Base-by-base conservation (phyloP, 371 early-diverging fungal species). In the Mucor saturninus region DNA sequence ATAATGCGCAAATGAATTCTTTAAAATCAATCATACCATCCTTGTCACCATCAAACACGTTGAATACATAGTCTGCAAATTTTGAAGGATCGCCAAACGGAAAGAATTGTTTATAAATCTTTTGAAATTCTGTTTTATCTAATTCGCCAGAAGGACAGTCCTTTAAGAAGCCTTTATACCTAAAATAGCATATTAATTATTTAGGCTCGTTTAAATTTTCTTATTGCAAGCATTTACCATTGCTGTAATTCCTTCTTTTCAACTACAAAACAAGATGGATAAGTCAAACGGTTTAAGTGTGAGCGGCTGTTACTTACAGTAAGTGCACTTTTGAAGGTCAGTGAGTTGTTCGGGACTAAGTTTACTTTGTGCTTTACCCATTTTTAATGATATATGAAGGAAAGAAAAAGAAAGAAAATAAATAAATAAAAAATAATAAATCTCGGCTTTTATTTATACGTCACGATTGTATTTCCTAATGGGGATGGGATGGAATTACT, bases 41-140 rank as follows among this genome's bases (percentile, higher is more conserved):
- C 70, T 90, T 88, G 73, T 96, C 91, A 40, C 81, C 77, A 68
- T 96, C 97, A 80, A 96, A 96, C 43, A 95, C 89, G 53, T 90
- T 83, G 66, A 96, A 95, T 2, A 93, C 94, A 75, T 93, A 89
- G 65, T 95, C 93, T 15, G 97, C 94, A 77, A 95, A 98, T 32
- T 83, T 80, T 54, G 91, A 85, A 4, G 97, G 86, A 74, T 98
- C 96, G 32, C 97, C 97, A 73, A 98, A 97, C 9, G 98, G 97
- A 69, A 97, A 98, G 81, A 95, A 97, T 68, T 93, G 93, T 75
- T 97, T 94, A 81, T 96, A 98, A 43, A 97, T 95, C 64, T 91
- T 90, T 76, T 90, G 90, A 67, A 98, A 97, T 63, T 94, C 94
- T 11, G 86, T 77, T 71, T 88, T 85, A 79, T 92, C 89, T 38